Conservation (phyloP, 2,329 filamentous ascomycete genomes). For the Penicillium psychrosexuale region DNA sequence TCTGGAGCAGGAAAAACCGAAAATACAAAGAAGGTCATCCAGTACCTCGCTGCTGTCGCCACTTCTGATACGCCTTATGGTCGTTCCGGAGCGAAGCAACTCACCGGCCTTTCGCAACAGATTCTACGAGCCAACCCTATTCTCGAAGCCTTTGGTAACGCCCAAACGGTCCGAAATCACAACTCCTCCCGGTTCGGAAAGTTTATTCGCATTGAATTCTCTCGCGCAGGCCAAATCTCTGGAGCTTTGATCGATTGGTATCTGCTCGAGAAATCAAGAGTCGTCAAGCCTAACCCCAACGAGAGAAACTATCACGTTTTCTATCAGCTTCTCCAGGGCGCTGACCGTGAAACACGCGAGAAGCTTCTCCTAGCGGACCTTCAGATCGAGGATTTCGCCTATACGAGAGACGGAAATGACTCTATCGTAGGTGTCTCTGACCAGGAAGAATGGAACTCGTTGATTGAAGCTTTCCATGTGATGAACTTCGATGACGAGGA, state of each 20-base stretch:
- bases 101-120: conserved; percentile 90
- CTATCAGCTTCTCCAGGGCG: conserved; percentile 88
- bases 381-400: conserved; percentile 82
- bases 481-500: conserved; percentile 91
- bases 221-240: conserved; percentile 78
- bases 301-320: conserved; percentile 98
- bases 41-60: conserved; percentile 93
- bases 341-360: conserved; percentile 67
- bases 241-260: conserved; percentile 99
- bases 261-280: conserved; percentile 93
- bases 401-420: conserved; percentile 88
- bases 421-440: conserved; percentile 89
- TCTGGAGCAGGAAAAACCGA: conserved; percentile 98
- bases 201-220: conserved; percentile 97
- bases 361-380: conserved; percentile 72
- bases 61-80: conserved; percentile 68
- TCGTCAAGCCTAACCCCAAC: conserved; percentile 79
- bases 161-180: conserved; percentile 95
- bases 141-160: conserved; percentile 95
- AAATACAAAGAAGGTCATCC: conserved; percentile 99
- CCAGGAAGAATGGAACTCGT: conserved; percentile 78
- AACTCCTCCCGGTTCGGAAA: conserved; percentile 98
- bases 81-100: conserved; percentile 60
- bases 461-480: conserved; percentile 88
- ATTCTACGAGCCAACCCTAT: conserved; percentile 96